Base-by-base conservation (phyloP, 495 filamentous ascomycete species). In the Hypoxylon fuscum region DNA sequence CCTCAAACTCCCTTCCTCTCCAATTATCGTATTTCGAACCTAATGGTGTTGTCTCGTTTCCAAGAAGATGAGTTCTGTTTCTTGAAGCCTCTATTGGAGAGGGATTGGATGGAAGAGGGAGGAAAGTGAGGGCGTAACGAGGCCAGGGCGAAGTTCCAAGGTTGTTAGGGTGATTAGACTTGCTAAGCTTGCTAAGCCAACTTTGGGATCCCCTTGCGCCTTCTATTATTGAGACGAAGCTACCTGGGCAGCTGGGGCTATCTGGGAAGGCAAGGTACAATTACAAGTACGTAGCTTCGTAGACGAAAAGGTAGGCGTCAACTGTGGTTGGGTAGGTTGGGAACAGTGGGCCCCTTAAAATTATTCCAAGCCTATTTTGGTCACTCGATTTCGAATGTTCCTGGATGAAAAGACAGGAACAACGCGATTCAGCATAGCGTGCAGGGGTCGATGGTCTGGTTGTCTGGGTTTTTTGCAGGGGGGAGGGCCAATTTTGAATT, bases 341-440 rank as follows among this genome's bases (percentile, higher is more conserved):
- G 47, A 62, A 56, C 46, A 51, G 63, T 59, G 63, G 63, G 57
- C 43, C 63, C 7, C 54, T 21, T 58, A 52, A 66, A 62, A 62
- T 66, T 66, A 23, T 57, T 21, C 63, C 63, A 62, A 66, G 58
- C 63, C 53, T 52, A 58, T 58, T 66, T 50, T 53, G 63, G 62
- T 54, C 42, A 27, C 20, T 60, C 46, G 57, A 56, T 27, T 43
- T 57, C 52, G 41, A 40, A 25, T 58, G 57, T 66, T 62, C 63
- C 63, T 66, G 57, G 40, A 32, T 15, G 35, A 55, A 53, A 40
- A 61, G 63, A 53, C 57, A 66, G 63, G 63, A 66, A 66, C 63
- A 43, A 14, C 51, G 37, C 56, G 45, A 66, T 66, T 66, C 44
- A 35, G 57, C 63, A 64, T 62, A 52, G 22, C 34, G 42, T 34